Percentiles rank a stretch among this genome's conserved stretches.
phyloP scores from a whole-genome alignment of 2,329 filamentous ascomycete species.

The Colletotrichum tropicicola region DNA sequence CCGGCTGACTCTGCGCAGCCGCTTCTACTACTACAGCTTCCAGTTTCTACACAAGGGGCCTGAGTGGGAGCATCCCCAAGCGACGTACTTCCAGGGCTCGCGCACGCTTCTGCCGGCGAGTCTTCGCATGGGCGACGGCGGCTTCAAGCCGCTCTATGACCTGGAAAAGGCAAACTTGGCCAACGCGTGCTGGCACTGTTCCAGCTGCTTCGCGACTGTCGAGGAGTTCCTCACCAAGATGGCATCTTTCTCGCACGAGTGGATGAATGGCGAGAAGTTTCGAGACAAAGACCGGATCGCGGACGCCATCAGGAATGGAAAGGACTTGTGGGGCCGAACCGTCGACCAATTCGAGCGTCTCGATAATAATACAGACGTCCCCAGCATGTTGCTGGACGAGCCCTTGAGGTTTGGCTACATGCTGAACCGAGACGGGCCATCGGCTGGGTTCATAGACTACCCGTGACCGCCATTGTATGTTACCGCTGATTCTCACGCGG shows the following conservation, averaged over 20 bases:
- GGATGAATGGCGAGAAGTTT: constrained; percentile 59
- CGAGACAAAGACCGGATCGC: constrained; percentile 58
- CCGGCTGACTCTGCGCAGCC: constrained; percentile 59
- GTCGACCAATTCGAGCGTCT: constrained; percentile 57
- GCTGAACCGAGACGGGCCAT: constrained; percentile 53
- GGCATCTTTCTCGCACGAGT: constrained; percentile 51
- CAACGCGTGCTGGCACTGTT: constrained; percentile 70
- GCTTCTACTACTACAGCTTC: constrained; percentile 68
- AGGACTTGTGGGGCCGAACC: constrained; percentile 63
- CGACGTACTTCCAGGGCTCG: constrained; percentile 57
- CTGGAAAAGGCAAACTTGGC: constrained; percentile 43
- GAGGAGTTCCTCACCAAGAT: constrained; percentile 65
- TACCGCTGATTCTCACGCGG: not conserved
- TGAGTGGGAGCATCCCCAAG: constrained; percentile 68
- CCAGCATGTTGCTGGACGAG: constrained; percentile 52
- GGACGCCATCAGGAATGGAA: constrained; percentile 58
- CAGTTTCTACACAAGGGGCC: constrained; percentile 54
- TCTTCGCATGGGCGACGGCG: constrained; percentile 52
- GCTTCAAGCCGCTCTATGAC: constrained; percentile 22
- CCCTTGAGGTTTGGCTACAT: constrained; percentile 54
- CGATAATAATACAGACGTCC: constrained; percentile 61
- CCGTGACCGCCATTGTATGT: constrained; percentile 29
- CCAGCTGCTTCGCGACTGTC: constrained; percentile 66
- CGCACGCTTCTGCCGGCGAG: constrained; percentile 62
- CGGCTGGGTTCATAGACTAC: constrained; percentile 59